A percentile compares a stretch with the other conserved stretches of the same genome.
These are phyloP conservation scores for Hymenoscyphus occultus DNA, from an alignment of 2,329 filamentous ascomycete species.

Conservation along the genomic window DNA sequence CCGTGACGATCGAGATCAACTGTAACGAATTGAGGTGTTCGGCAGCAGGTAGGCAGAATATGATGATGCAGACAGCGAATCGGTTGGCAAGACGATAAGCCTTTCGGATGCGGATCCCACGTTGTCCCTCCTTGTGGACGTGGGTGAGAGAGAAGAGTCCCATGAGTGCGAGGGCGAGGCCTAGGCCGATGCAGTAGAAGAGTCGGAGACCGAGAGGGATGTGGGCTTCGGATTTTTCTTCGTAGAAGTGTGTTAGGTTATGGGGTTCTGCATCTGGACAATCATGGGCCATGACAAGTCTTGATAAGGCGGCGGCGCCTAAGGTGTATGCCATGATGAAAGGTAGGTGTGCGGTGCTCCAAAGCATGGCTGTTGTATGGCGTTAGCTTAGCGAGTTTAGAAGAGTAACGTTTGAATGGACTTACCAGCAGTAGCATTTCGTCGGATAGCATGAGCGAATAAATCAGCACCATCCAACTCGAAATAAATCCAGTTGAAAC, in stretches of 20 bases:
- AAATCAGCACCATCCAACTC: conserved; percentile 58
- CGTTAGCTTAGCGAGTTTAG: not conserved
- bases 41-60: conserved; percentile 55
- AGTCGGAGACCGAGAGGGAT: conserved; percentile 54
- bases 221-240: conserved; percentile 47
- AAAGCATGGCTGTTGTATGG: conserved; percentile 45
- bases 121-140: conserved; percentile 50
- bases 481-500: conserved; percentile 63
- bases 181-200: conserved; percentile 63
- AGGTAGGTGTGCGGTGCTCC: conserved; percentile 56
- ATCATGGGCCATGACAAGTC: conserved; percentile 58
- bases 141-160: conserved; percentile 39
- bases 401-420: not conserved
- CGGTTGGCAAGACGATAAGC: conserved; percentile 54
- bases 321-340: conserved; percentile 64
- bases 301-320: conserved; percentile 54
- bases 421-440: conserved; percentile 45
- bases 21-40: conserved; percentile 44
- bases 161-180: conserved; percentile 53
- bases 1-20: conserved; percentile 46
- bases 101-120: conserved; percentile 40
- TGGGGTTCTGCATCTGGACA: conserved; percentile 46
- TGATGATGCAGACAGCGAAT: conserved; percentile 46
- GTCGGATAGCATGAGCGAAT: conserved; percentile 58
- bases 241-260: conserved; percentile 50